Percentiles rank a stretch among this genome's conserved stretches.
Evolutionary conservation across 805 yeast species (phyloP).

Genomic region (Monosporozyma aquatica): DNA sequence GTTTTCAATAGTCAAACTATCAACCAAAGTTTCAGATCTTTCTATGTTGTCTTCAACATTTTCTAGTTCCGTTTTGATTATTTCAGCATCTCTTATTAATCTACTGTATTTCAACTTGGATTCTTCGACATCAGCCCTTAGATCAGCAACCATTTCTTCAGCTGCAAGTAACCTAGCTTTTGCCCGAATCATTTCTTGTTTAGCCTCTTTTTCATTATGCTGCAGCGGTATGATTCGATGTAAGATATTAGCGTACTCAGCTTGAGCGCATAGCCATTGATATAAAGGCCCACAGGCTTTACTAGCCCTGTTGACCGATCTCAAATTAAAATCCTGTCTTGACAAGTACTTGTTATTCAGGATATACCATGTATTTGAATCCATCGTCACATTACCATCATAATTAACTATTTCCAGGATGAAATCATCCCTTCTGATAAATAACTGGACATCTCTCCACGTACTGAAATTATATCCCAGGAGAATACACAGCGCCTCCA

Average conservation of each 20-base stretch:
- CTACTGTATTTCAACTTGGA: slow-evolving; percentile 63
- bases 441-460: slow-evolving; percentile 79
- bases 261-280: slow-evolving; percentile 85
- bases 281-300: slow-evolving; percentile 90
- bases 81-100: slow-evolving; percentile 71
- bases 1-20: slow-evolving; percentile 57
- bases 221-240: slow-evolving; percentile 67
- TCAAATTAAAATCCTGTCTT: slow-evolving; percentile 56
- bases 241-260: slow-evolving; percentile 63
- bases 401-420: slow-evolving; percentile 72
- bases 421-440: slow-evolving; percentile 81
- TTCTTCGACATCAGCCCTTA: slow-evolving; percentile 55
- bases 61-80: slow-evolving; percentile 61
- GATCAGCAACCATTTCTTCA: slow-evolving; percentile 69
- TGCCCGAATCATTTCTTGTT: slow-evolving; percentile 51
- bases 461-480: slow-evolving; percentile 55
- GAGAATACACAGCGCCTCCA: slow-evolving; percentile 83
- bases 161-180: slow-evolving; percentile 65
- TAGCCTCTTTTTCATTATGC: slow-evolving; percentile 53
- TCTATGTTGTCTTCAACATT: slow-evolving; percentile 49
- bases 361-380: slow-evolving; percentile 40
- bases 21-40: slow-evolving; percentile 54
- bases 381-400: slow-evolving; percentile 51
- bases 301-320: slow-evolving; percentile 76
- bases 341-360: slow-evolving; percentile 57